Evolutionary conservation across 805 yeast species (phyloP), one percentile per base, ranked within the genome.

Genomic region (Teunomyces funiuensis): DNA sequence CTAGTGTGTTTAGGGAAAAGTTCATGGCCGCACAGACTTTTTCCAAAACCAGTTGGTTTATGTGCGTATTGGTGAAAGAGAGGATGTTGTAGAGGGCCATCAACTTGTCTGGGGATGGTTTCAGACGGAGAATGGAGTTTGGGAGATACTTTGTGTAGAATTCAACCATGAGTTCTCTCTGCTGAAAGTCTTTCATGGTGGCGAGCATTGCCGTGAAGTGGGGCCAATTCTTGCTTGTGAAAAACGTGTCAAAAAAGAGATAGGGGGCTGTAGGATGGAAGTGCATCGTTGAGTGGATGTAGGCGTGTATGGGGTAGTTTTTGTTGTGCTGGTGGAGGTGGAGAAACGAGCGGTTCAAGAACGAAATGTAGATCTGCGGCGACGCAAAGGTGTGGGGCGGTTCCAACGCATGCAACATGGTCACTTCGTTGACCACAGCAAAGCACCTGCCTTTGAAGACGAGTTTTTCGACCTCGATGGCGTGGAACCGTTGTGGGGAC

Each of bases 391-490:
- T 39, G 14, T 38, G 36, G 22, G 39, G 36, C 18, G 37, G 39
- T 3, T 42, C 46, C 20, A 54, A 28, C 15, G 40, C 45, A 17
- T 17, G 20, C 6, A 29, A 23, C 11, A 36, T 4, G 16, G 28
- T 36, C 5, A 51, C 46, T 41, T 67, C 71, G 25, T 54, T 56
- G 11, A 58, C 44, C 10, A 59, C 39, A 1, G 65, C 41, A 33
- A 54, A 61, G 8, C 50, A 38, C 34, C 50, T 55, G 0, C 74
- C 74, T 33, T 55, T 65, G 45, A 61, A 69, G 7, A 70, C n/a
- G 4, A 69, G 47, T 37, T 63, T 63, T 36, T 67, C 73, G n/a
- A 65, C 44, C 42, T 69, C 74, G 33, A 57, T 58, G 6, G 44
- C 25, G 23, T 56, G 57, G 5, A 53, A 19, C 2, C 41, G 37